Percentiles rank a stretch among this genome's conserved stretches.
Evolutionary conservation across 306 rosid genomes (phyloP).

Genomic region (Cucurbita pepo): DNA sequence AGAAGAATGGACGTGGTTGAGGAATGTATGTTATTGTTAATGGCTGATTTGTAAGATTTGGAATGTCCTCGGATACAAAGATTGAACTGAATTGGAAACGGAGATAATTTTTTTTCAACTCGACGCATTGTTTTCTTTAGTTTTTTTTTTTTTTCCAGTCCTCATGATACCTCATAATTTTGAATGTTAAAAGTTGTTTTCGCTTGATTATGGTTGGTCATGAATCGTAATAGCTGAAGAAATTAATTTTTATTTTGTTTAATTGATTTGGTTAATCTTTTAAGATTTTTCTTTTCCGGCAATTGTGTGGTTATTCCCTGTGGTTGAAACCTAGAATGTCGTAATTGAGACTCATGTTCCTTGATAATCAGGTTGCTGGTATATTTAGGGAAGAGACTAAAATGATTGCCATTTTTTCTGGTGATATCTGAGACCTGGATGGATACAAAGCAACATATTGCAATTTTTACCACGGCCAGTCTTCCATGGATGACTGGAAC

Average conservation of each 20-base stretch:
- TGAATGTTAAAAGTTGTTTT: not conserved
- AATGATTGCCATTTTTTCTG: conserved; percentile 1
- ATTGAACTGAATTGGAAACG: not conserved
- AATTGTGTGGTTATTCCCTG: not conserved
- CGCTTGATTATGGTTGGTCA: not conserved
- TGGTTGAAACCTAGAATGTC: not conserved
- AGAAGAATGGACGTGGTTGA: not conserved
- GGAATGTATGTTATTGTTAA: not conserved
- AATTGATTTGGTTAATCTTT: not conserved
- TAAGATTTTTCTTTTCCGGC: not conserved
- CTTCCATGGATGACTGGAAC: conserved; percentile 99
- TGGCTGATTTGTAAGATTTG: not conserved
- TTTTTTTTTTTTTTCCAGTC: not conserved
- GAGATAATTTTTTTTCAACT: not conserved
- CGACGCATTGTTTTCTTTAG: not conserved
- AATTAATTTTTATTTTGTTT: not conserved
- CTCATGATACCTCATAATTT: not conserved
- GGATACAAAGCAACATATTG: conserved; percentile 62
- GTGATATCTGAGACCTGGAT: conserved; percentile 24
- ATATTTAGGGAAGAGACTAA: not conserved
- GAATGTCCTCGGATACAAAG: not conserved
- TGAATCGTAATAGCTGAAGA: not conserved
- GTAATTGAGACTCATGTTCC: not conserved
- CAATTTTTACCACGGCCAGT: conserved; percentile 90
- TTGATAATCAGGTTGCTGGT: not conserved